Base-by-base conservation (phyloP, 306 rosid species). In the Cotoneaster glaucophyllus region DNA sequence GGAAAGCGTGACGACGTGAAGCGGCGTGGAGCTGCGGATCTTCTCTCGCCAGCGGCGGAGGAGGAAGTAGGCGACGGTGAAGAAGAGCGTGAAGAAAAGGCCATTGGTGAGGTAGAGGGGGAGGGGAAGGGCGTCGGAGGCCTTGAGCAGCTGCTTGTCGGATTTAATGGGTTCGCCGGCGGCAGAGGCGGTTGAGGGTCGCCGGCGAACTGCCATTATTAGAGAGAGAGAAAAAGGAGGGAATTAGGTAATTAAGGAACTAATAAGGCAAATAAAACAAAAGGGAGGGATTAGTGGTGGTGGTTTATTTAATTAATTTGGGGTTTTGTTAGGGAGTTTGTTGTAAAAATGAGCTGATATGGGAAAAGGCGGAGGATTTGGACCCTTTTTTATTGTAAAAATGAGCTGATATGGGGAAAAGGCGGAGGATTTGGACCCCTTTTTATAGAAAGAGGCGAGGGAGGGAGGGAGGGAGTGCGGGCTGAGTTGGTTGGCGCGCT, bases 41-140 rank as follows among this genome's bases (percentile, higher is more conserved):
- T 76, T 76, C 26, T 81, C 77, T 3, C 77, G 77, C 84, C 84
- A 81, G 11, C 81, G 50, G 57, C 54, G 77, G 80, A 81, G 84
- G 81, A 81, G 78, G 56, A 50, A 81, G 69, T 75, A 81, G 11
- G 84, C 77, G 54, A 66, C 80, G 45, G 80, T 54, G 77, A 81
- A 76, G 73, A 81, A 81, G 69, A 81, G 77, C 24, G 83, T 78
- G 76, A 78, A 78, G 61, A 77, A 77, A 34, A 77, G 66, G 31
- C 74, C 80, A 18, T 77, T 77, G 4, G 80, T 77, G 31, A 77
- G 31, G 68, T 77, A 68, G 6, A 77, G 29, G 5, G 80, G 80
- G 24, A 77, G 57, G 13, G 80, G 73, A 5, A 77, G 67, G 13
- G 80, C 74, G n/a, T 77, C 80, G 8, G 80, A 77, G 25, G 74